A percentile compares a stretch with the other conserved stretches of the same genome.
phyloP scores from a whole-genome alignment of 116 monocot genomes.

The Posidonia oceanica region DNA sequence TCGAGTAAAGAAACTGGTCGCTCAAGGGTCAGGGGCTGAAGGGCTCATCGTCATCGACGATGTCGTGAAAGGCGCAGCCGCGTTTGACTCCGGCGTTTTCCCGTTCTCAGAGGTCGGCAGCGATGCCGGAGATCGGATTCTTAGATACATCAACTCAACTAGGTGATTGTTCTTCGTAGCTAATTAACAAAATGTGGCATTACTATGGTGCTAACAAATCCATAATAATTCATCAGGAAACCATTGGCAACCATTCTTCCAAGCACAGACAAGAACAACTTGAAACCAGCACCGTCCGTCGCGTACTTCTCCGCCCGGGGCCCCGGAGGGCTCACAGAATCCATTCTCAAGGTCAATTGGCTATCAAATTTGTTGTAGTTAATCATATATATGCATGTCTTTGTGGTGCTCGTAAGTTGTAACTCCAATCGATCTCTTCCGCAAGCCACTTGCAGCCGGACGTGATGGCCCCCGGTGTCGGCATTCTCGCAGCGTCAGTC shows the following conservation, averaged over 20 bases:
- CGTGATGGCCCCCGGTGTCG: conserved; percentile 83
- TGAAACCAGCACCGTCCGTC: conserved; percentile 71
- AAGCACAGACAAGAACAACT: conserved; percentile 24
- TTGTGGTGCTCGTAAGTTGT: neutral
- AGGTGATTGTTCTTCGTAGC: conserved; percentile 25
- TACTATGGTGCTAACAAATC: no score
- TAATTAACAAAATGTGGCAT: no score
- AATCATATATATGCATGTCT: no score
- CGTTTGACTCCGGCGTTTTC: conserved; percentile 70
- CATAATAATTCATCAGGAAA: conserved; percentile 20
- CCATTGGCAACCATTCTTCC: conserved; percentile 63
- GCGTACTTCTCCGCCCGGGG: conserved; percentile 88
- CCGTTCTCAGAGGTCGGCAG: conserved; percentile 67
- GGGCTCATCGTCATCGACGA: conserved; percentile 80
- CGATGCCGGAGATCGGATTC: conserved; percentile 45
- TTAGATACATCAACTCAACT: conserved; percentile 79
- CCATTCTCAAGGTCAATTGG: conserved; percentile 65
- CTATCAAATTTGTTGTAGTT: neutral
- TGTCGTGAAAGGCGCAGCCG: conserved; percentile 33
- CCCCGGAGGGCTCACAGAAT: conserved; percentile 75
- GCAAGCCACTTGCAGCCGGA: conserved; percentile 44
- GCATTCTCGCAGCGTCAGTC: conserved; percentile 67
- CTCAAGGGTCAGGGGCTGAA: conserved; percentile 49
- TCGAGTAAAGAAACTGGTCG: conserved; percentile 70
- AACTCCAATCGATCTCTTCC: neutral